phyloP scores from a whole-genome alignment of 352 stramenopile genomes.

The Hyaloperonospora arabidopsidis region DNA sequence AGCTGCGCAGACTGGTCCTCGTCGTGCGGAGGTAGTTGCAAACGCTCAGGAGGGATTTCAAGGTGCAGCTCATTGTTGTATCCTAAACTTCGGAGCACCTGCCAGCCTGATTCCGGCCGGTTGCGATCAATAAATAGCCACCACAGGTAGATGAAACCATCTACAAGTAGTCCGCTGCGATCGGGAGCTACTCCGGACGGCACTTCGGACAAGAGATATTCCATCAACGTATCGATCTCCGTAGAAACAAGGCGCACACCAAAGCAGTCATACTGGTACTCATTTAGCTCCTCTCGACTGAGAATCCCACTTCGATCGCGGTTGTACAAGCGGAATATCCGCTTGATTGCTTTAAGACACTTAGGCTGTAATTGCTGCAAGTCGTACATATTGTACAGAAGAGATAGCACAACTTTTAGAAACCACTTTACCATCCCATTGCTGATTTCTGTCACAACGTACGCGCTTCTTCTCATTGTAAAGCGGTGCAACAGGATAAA shows the following conservation, averaged over 20 bases:
- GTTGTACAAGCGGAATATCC: slow-evolving; percentile 84
- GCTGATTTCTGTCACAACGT: slow-evolving; percentile 4
- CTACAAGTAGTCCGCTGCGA: slow-evolving; percentile 54
- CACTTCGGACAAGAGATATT: slow-evolving; percentile 61
- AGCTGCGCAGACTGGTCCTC: slow-evolving; percentile 74
- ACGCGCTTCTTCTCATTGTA: slow-evolving; percentile 83
- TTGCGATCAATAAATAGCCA: slow-evolving; percentile 86
- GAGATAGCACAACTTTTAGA: too few species aligned
- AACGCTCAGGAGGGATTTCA: slow-evolving; percentile 62
- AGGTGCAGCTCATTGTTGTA: slow-evolving; percentile 77
- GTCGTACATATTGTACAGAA: not conserved
- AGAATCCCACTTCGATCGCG: slow-evolving; percentile 72
- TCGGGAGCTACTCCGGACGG: slow-evolving; percentile 60
- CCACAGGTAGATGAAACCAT: slow-evolving; percentile 81
- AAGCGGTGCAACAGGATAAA: slow-evolving; percentile 83
- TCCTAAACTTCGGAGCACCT: slow-evolving; percentile 69
- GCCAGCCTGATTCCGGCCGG: slow-evolving; percentile 83
- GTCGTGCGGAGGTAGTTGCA: slow-evolving; percentile 48
- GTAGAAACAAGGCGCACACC: slow-evolving; percentile 64
- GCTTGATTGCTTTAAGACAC: slow-evolving; percentile 79
- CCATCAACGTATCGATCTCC: slow-evolving; percentile 84
- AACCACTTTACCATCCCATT: too few species aligned
- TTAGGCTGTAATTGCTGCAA: slow-evolving; percentile 67
- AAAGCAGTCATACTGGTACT: slow-evolving; percentile 87
- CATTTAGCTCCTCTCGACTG: slow-evolving; percentile 80